phyloP scores from a whole-genome alignment of 1,284 basidiomycete genomes.

The Butyriboletus appendiculatus region DNA sequence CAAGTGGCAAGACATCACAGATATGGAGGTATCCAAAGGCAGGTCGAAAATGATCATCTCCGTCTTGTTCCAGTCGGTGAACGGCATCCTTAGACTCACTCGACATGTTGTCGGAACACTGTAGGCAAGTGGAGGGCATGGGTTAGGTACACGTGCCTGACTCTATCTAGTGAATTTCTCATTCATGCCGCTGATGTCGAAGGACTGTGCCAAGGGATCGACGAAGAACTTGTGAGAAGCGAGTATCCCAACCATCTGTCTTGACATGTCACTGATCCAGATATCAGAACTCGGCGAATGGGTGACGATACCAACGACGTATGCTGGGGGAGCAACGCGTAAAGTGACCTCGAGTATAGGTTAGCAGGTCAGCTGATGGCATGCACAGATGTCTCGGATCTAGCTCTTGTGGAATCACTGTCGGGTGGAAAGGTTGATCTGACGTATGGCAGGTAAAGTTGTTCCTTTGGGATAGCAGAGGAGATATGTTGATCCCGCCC shows the following conservation, averaged over 20 bases:
- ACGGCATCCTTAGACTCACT: slow-evolving; percentile 58
- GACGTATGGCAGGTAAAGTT: slow-evolving; percentile 87
- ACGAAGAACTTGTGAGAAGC: slow-evolving; percentile 87
- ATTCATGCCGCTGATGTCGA: slow-evolving; percentile 99
- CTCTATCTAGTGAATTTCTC: slow-evolving; percentile 77
- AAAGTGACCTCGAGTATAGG: not conserved
- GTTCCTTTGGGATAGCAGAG: not conserved
- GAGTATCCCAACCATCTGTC: slow-evolving; percentile 29
- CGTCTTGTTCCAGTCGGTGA: not conserved
- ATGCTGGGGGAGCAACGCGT: slow-evolving; percentile 96
- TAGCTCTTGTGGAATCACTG: slow-evolving; percentile 80
- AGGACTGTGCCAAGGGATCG: slow-evolving; percentile 95
- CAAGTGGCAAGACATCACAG: slow-evolving; percentile 96
- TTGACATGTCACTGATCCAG: slow-evolving; percentile 9
- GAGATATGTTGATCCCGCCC: not conserved
- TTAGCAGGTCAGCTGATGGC: slow-evolving; percentile 9
- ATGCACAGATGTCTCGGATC: slow-evolving; percentile 74
- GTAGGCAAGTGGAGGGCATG: slow-evolving; percentile 55
- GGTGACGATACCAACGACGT: slow-evolving; percentile 91
- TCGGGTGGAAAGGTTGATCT: slow-evolving; percentile 90
- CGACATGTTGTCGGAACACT: slow-evolving; percentile 69
- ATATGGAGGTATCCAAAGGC: slow-evolving; percentile 91
- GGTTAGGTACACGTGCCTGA: slow-evolving; percentile 9
- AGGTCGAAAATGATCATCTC: not conserved
- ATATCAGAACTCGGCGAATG: slow-evolving; percentile 84